phyloP scores from a whole-genome alignment of 73 alveolate genomes.

The Paramecium pentaurelia region DNA sequence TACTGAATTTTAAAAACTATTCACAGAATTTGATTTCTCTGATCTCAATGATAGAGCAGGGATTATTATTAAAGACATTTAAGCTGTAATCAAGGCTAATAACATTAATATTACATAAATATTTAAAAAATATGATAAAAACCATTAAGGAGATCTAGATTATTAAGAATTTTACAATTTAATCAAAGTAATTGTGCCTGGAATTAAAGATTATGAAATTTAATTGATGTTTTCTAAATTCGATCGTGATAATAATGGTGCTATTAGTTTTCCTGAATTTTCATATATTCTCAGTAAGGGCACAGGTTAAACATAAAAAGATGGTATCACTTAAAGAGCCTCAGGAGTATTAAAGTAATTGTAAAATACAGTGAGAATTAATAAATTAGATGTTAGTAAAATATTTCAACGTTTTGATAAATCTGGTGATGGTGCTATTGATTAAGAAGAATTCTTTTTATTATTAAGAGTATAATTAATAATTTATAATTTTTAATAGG shows the following conservation, averaged over 20 bases:
- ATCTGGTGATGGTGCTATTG: constrained; percentile 13
- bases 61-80: constrained; percentile 30
- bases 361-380: not conserved
- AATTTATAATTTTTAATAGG: not conserved
- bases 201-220: constrained; percentile 60
- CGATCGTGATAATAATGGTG: constrained; percentile 32
- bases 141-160: constrained; percentile 49
- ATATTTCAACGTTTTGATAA: constrained; percentile 29
- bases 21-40: constrained; percentile 54
- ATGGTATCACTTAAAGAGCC: constrained; percentile 28
- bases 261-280: constrained; percentile 53
- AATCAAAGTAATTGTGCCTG: constrained; percentile 41
- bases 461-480: not conserved
- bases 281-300: constrained; percentile 50
- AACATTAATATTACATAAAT: constrained; percentile 44
- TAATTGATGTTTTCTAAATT: constrained; percentile 37
- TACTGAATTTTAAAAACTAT: constrained; percentile 45
- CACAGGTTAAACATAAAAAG: not conserved
- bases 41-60: constrained; percentile 58
- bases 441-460: constrained; percentile 39
- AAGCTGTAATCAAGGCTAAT: constrained; percentile 57
- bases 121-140: constrained; percentile 39
- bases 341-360: constrained; percentile 9
- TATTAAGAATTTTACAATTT: constrained; percentile 46
- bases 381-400: constrained; percentile 13